phyloP scores from a whole-genome alignment of 805 yeast species.

The Suhomyces sp. region DNA sequence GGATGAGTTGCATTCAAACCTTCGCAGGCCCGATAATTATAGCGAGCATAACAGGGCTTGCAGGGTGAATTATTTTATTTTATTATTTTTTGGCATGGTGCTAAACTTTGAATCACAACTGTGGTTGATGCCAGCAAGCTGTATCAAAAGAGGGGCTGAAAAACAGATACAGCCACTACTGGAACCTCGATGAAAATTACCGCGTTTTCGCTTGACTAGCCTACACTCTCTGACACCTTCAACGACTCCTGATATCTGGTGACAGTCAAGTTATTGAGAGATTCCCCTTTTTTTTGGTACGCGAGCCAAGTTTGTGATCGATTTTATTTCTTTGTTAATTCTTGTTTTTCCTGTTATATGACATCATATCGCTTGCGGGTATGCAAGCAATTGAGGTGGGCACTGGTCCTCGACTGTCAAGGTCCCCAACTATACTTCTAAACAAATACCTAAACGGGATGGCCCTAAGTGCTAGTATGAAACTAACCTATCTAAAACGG shows the following conservation, averaged over 20 bases:
- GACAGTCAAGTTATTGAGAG: background rate
- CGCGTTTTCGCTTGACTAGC: background rate
- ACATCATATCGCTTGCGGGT: background rate
- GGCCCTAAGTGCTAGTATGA: background rate
- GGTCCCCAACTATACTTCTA: background rate
- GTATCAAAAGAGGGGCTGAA: too few species aligned
- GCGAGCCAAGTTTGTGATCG: background rate
- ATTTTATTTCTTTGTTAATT: background rate
- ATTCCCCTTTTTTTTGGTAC: background rate
- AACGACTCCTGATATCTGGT: background rate
- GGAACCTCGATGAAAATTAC: background rate
- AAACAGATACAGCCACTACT: too few species aligned
- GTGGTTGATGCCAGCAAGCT: too few species aligned
- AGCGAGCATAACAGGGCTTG: too few species aligned
- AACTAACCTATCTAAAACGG: background rate
- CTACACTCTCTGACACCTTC: background rate
- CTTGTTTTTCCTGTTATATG: background rate
- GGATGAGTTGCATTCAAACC: background rate
- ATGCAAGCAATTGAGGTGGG: background rate
- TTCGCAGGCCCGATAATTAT: too few species aligned
- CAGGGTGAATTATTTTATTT: background rate
- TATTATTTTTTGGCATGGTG: too few species aligned
- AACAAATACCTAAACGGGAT: background rate
- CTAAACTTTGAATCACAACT: background rate
- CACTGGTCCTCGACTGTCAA: background rate